phyloP scores from a whole-genome alignment of 345 rosid genomes.

The Sonneratia caseolaris region DNA sequence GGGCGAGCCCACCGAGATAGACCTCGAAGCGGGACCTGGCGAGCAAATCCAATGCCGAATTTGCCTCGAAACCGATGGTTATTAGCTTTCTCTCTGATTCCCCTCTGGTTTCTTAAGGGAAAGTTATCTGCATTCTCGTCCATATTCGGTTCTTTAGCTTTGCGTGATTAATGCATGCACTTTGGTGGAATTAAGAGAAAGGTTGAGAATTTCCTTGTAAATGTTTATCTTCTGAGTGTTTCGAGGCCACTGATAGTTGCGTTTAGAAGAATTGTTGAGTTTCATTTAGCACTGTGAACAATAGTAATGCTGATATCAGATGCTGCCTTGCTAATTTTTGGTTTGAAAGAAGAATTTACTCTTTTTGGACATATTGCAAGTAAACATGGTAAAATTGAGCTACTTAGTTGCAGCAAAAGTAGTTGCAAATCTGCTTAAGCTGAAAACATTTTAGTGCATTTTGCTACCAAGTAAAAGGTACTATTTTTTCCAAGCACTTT shows the following conservation, averaged over 20 bases:
- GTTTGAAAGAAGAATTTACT: no score
- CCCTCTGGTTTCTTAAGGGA: neutral
- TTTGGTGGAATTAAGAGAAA: neutral
- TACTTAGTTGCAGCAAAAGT: neutral
- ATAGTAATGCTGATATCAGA: neutral
- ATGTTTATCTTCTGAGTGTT: neutral
- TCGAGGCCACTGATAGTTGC: neutral
- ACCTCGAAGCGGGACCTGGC: constrained; percentile 94
- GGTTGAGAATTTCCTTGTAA: neutral
- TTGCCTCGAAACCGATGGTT: constrained; percentile 98
- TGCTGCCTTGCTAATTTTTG: neutral
- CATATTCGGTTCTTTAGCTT: neutral
- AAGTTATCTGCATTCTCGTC: neutral
- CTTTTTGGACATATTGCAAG: no score
- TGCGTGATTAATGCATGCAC: neutral
- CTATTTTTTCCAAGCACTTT: neutral
- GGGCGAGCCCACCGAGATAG: constrained; percentile 73
- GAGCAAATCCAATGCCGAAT: constrained; percentile 98
- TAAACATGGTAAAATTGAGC: no score
- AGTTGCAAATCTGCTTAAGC: neutral
- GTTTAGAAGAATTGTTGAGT: neutral
- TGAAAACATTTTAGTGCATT: neutral
- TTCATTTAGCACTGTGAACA: neutral
- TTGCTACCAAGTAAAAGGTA: neutral
- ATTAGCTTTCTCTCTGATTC: neutral